A percentile compares a stretch with the other conserved stretches of the same genome.
Evolutionary conservation across 306 rosid species (phyloP).

Genomic region (Abrus precatorius): DNA sequence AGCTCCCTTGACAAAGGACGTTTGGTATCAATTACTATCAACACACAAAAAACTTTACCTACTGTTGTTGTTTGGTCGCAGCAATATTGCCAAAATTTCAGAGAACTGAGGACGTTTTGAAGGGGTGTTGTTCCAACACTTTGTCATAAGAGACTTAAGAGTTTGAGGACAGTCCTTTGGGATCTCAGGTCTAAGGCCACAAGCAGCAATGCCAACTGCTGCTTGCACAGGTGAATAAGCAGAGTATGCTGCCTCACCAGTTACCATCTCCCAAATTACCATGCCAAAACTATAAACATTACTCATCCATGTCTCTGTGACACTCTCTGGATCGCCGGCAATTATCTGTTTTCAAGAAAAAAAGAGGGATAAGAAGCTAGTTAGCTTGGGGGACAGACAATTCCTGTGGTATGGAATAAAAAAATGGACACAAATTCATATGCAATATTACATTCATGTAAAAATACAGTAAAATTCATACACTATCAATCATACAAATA

Average conservation of each 20-base stretch:
- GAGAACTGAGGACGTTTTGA: slow-evolving; percentile 86
- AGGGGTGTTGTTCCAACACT: slow-evolving; percentile 89
- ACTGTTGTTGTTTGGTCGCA: slow-evolving; percentile 61
- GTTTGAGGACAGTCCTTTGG: slow-evolving; percentile 86
- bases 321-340: slow-evolving; percentile 92
- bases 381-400: slow-evolving; percentile 16
- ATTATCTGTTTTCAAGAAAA: slow-evolving; percentile 67
- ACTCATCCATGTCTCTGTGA: slow-evolving; percentile 90
- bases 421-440: not conserved
- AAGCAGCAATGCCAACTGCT: slow-evolving; percentile 93
- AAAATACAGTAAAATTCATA: slow-evolving; percentile 23
- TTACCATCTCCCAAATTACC: slow-evolving; percentile 91
- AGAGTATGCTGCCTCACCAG: slow-evolving; percentile 85
- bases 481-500: slow-evolving; percentile 16
- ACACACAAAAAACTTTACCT: slow-evolving; percentile 53
- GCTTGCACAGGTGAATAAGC: slow-evolving; percentile 94
- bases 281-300: slow-evolving; percentile 90
- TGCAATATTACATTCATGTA: not conserved
- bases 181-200: slow-evolving; percentile 93
- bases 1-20: slow-evolving; percentile 45
- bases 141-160: slow-evolving; percentile 77
- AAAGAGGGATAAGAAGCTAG: slow-evolving; percentile 5
- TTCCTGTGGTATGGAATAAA: not conserved
- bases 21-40: slow-evolving; percentile 52
- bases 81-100: slow-evolving; percentile 68